Evolutionary conservation across 805 yeast species (phyloP).

Genomic region (Yarrowia phangngaensis): DNA sequence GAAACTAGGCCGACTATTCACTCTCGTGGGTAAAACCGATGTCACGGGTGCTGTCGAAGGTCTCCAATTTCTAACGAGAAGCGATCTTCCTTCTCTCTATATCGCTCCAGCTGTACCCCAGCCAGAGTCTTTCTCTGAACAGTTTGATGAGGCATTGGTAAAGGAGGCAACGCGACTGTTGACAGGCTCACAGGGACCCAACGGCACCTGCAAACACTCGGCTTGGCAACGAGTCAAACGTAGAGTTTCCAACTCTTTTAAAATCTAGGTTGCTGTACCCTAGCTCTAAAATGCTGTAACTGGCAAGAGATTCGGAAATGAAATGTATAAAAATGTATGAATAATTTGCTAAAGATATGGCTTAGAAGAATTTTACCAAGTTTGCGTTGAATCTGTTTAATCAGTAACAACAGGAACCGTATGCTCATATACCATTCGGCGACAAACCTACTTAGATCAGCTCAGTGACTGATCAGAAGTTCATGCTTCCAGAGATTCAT

Average conservation of each 20-base stretch:
- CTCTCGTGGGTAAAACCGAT: slow-evolving; percentile 8
- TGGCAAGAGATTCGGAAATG: too few species aligned
- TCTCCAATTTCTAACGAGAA: background rate
- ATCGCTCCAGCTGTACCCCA: too few species aligned
- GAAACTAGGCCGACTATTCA: slow-evolving; percentile 14
- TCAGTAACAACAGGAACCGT: too few species aligned
- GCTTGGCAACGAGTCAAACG: slow-evolving; percentile 17
- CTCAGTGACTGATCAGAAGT: too few species aligned
- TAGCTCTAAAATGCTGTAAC: background rate
- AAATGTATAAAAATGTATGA: too few species aligned
- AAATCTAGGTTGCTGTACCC: slow-evolving; percentile 17
- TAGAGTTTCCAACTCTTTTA: slow-evolving; percentile 5
- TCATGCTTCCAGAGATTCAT: too few species aligned
- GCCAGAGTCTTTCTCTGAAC: slow-evolving; percentile 3
- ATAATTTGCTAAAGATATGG: too few species aligned
- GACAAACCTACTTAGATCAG: too few species aligned
- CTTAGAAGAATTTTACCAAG: too few species aligned
- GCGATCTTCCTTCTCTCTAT: slow-evolving; percentile 1
- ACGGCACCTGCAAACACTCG: background rate
- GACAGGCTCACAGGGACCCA: background rate
- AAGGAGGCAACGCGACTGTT: background rate
- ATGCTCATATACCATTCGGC: too few species aligned
- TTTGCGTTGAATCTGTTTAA: too few species aligned
- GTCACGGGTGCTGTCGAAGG: slow-evolving; percentile 9
- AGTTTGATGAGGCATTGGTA: background rate